These are phyloP conservation scores for Botrytis deweyae DNA, from an alignment of 2,329 filamentous ascomycete genomes.

Conservation along the genomic window DNA sequence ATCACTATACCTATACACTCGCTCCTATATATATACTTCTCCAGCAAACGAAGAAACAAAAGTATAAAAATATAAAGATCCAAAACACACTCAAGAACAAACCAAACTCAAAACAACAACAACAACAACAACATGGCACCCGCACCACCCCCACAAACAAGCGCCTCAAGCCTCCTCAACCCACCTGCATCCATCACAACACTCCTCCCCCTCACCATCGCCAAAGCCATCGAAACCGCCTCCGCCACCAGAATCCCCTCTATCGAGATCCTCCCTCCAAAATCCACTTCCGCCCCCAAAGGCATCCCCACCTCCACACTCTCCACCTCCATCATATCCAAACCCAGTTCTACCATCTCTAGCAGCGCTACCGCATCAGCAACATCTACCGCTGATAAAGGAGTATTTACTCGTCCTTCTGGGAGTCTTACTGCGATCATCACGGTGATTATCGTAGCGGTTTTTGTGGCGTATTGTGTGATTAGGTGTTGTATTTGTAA, in stretches of 20 bases:
- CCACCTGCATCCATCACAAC: too few species aligned
- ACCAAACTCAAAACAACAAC: too few species aligned
- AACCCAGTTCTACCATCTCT: background rate
- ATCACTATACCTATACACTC: background rate
- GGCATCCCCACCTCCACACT: background rate
- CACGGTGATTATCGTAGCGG: background rate
- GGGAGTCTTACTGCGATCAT: background rate
- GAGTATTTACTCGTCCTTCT: background rate
- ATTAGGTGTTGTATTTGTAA: background rate
- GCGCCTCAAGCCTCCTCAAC: background rate
- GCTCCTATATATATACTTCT: background rate
- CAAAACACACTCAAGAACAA: background rate
- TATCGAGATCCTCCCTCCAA: background rate
- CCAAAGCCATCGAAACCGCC: background rate
- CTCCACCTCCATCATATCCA: background rate
- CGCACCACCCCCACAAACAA: background rate
- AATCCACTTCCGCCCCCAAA: background rate
- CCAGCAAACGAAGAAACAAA: background rate
- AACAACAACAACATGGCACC: background rate
- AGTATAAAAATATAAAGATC: background rate
- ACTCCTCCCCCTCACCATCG: background rate
- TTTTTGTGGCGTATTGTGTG: background rate
- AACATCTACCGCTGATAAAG: background rate
- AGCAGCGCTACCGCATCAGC: background rate
- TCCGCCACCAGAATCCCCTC: background rate